Base-by-base conservation (phyloP, 225 moss, liverwort and hornwort genomes). In the Bryum argenteum region DNA sequence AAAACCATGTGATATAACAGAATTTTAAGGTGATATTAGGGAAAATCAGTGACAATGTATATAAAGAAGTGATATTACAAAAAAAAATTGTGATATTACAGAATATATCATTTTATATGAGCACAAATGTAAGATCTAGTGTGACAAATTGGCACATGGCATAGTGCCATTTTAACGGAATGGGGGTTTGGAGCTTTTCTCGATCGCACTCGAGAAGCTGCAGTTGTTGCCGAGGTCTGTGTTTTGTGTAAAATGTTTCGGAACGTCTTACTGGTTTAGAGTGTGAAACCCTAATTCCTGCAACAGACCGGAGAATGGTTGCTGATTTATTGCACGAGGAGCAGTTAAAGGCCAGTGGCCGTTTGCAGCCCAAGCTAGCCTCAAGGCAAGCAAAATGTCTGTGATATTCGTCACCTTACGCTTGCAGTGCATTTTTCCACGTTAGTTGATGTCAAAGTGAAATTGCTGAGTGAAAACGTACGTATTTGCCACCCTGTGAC, bases 311-410 rank as follows among this genome's bases (percentile, higher is more conserved):
- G n/a, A n/a, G n/a, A n/a, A n/a, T 89, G 73, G 97, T 98, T 60
- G 94, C 91, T 15, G 94, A 98, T 41, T 58, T 98, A 65, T 85
- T 98, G 61, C 90, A 90, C 65, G 94, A 98, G 37, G 89, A 89
- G 74, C 94, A 92, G 79, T 88, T 94, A 67, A 94, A 98, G 77
- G 92, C 92, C 47, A 98, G 92, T 63, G 94, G 98, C 62, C 92
- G 94, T 21, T 67, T 76, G 23, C 92, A 91, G 80, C 92, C 94
- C 24, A 94, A 92, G 78, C 69, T 98, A 26, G 91, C 98, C 69
- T 80, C 82, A 10, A 91, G 97, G 97, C 94, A 43, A 73, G 5
- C 26, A 12, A 8, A 57, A 16, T 74, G 28, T 4, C 11, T 26
- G 11, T 6, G 33, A 33, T 26, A 15, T 11, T 11, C 45, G 28